phyloP scores from a whole-genome alignment of 805 yeast genomes.

The Ogataea nonfermentans region DNA sequence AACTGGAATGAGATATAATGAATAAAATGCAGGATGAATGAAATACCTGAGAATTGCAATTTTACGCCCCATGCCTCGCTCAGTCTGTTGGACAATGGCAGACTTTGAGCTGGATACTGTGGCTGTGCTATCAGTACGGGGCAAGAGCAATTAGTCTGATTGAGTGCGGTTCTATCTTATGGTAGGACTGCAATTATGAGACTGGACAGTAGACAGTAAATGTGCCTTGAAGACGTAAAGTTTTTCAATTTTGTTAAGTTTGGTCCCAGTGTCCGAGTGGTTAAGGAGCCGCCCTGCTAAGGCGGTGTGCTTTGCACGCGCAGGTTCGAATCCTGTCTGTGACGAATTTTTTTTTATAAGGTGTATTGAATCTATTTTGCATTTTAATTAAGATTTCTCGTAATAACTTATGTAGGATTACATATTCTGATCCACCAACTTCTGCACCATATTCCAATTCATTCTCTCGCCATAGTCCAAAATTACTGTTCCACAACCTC shows the following conservation, averaged over 20 bases:
- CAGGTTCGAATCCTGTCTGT: constrained; percentile 99
- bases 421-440: constrained; percentile 52
- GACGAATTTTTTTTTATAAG: constrained; percentile 61
- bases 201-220: constrained; percentile 28
- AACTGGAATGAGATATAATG: constrained; percentile 40
- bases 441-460: constrained; percentile 55
- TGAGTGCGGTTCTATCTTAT: constrained; percentile 56
- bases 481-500: constrained; percentile 63
- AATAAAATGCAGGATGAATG: constrained; percentile 1
- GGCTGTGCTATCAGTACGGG: constrained; percentile 36
- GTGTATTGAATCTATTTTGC: too few relatives aligned
- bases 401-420: too few relatives aligned
- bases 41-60: not conserved
- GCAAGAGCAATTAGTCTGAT: constrained; percentile 47
- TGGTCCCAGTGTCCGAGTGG: constrained; percentile 70
- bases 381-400: too few relatives aligned
- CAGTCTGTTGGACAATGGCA: constrained; percentile 39
- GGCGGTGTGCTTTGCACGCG: constrained; percentile 93
- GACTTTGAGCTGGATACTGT: constrained; percentile 64
- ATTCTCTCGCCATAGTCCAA: constrained; percentile 64
- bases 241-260: not conserved
- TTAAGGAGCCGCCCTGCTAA: constrained; percentile 77
- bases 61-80: constrained; percentile 63
- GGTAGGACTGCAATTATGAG: constrained; percentile 41
- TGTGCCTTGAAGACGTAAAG: not conserved